Conservation (phyloP, 176 grass and related monocot genomes). For the Aegilops longissima region DNA sequence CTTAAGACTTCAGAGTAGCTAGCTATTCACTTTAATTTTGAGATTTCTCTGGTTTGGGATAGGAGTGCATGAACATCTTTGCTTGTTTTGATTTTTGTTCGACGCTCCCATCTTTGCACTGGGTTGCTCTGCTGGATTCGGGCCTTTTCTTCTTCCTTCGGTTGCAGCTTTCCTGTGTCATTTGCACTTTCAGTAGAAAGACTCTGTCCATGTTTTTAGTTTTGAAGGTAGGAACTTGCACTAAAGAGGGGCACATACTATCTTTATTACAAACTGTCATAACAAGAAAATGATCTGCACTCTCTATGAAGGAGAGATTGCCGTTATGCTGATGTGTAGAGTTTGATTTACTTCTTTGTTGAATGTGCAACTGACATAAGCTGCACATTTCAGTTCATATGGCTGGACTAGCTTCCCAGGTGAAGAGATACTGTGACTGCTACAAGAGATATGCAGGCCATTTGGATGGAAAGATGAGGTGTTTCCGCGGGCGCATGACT, state of each 20-base stretch:
- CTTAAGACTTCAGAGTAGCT: background rate
- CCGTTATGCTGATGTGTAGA: no score
- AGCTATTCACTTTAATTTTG: background rate
- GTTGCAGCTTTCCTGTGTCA: background rate
- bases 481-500: slow-evolving; percentile 22
- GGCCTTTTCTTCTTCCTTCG: background rate
- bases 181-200: background rate
- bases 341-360: background rate
- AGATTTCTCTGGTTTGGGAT: no score
- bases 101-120: background rate
- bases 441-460: background rate
- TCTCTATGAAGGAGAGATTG: background rate
- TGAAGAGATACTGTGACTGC: background rate
- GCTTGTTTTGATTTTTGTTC: background rate
- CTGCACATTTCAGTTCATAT: background rate
- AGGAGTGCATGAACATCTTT: background rate
- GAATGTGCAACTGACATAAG: background rate
- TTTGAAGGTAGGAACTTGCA: background rate
- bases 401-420: slow-evolving; percentile 10
- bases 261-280: no score
- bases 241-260: background rate
- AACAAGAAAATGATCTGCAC: no score
- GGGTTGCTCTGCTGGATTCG: no score
- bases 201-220: background rate
- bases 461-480: slow-evolving; percentile 20